Conservation (phyloP, 2,329 filamentous ascomycete species). For the Claviceps cyperi region DNA sequence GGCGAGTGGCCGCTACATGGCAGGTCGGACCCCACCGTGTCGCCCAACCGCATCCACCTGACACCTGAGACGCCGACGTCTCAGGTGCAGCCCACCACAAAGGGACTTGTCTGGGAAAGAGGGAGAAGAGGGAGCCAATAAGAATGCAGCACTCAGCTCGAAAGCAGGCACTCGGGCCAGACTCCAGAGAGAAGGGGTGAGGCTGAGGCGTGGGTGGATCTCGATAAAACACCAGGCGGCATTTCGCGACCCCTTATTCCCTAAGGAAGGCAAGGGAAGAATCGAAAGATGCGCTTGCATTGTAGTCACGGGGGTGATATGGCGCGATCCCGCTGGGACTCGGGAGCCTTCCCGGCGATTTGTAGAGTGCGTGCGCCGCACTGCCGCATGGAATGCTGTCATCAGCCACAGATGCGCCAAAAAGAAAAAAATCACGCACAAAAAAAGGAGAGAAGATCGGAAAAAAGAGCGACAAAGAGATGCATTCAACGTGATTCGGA, state of each 20-base stretch:
- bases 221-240: background rate
- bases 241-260: background rate
- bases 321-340: too few relatives aligned
- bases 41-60: conserved; percentile 6
- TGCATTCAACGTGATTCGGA: too few relatives aligned
- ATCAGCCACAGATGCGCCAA: background rate
- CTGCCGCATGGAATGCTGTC: too few relatives aligned
- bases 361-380: background rate
- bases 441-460: too few relatives aligned
- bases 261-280: background rate
- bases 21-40: background rate
- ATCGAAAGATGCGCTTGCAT: background rate
- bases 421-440: background rate
- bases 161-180: background rate
- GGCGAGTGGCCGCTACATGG: background rate
- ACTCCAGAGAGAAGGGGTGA: background rate
- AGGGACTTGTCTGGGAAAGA: background rate
- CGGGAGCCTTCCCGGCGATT: too few relatives aligned
- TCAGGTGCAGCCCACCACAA: conserved; percentile 16
- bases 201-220: background rate
- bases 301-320: background rate
- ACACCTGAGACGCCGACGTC: conserved; percentile 20
- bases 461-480: too few relatives aligned
- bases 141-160: background rate
- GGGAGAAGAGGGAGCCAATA: background rate